Percentiles rank a stretch among this genome's conserved stretches.
phyloP scores from a whole-genome alignment of 805 yeast genomes.

The Pichia gijzeniarum region DNA sequence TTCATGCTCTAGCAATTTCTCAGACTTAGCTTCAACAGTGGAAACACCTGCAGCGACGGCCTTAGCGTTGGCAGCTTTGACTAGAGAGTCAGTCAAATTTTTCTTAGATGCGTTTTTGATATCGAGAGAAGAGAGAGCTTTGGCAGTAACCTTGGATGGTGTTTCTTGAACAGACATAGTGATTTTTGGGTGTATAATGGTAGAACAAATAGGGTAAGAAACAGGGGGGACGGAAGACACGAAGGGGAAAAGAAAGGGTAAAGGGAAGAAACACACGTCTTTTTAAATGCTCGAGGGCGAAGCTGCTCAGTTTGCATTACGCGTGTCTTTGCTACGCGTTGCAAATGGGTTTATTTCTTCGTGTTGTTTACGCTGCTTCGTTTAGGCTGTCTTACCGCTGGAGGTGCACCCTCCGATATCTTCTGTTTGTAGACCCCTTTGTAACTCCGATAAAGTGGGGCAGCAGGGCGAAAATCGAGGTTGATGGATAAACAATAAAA shows the following conservation, averaged over 20 bases:
- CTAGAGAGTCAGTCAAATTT: conserved; percentile 36
- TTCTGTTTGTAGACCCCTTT: not conserved
- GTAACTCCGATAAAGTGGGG: no score
- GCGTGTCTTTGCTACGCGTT: conserved; percentile 1
- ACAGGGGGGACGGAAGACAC: not conserved
- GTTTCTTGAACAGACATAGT: conserved; percentile 57
- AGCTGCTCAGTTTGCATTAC: no score
- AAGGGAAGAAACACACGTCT: conserved; percentile 2
- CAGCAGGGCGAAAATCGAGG: no score
- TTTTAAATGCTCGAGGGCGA: not conserved
- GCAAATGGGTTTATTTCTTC: not conserved
- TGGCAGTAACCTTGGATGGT: conserved; percentile 60
- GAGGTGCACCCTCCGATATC: conserved; percentile 1
- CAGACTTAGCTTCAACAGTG: conserved; percentile 11
- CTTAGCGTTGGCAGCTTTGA: conserved; percentile 35
- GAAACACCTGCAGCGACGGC: conserved; percentile 20
- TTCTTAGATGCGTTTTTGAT: conserved; percentile 35
- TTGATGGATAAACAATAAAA: no score
- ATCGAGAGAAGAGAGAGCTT: conserved; percentile 47
- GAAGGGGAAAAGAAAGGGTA: not conserved
- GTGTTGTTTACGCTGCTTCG: not conserved
- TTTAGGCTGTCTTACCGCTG: no score
- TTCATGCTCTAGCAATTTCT: conserved; percentile 37
- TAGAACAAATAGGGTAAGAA: not conserved
- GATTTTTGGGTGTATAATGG: not conserved